Conservation (phyloP, 768 basidiomycete species). For the Pleurotus ostreatus region DNA sequence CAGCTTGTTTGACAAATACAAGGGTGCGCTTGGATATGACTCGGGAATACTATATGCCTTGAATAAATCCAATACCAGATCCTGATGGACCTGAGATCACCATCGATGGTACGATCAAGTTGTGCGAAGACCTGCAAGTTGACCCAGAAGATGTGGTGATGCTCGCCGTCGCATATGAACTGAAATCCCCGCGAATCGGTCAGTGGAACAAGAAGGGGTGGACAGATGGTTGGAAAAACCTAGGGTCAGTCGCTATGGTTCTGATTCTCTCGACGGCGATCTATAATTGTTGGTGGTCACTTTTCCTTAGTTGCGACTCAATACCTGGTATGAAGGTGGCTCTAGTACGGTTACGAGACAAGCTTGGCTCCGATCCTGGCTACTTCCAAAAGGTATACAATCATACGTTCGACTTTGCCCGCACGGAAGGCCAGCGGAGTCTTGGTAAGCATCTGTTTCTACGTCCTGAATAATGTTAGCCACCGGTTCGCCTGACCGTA, state of each 20-base stretch:
- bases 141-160: conserved; percentile 81
- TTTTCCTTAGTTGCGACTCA: conserved; percentile 53
- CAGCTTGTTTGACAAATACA: conserved; percentile 63
- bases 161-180: conserved; percentile 76
- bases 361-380: conserved; percentile 56
- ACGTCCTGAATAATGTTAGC: background rate
- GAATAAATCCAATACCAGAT: conserved; percentile 33
- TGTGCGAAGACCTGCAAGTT: conserved; percentile 68
- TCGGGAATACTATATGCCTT: background rate
- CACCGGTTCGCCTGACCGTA: background rate
- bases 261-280: too few species aligned
- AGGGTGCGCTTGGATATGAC: conserved; percentile 36
- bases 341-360: conserved; percentile 50
- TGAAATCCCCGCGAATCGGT: conserved; percentile 71
- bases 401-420: conserved; percentile 78
- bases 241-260: conserved; percentile 46
- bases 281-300: too few species aligned
- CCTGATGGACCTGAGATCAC: conserved; percentile 58
- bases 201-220: conserved; percentile 69
- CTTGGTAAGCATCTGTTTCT: conserved; percentile 45
- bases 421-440: conserved; percentile 73
- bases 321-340: conserved; percentile 55
- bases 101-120: conserved; percentile 74
- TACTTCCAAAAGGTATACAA: conserved; percentile 81
- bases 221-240: conserved; percentile 75